A percentile compares a stretch with the other conserved stretches of the same genome.
Evolutionary conservation across 768 basidiomycete species (phyloP).

Genomic region (Termitomyces sp.): DNA sequence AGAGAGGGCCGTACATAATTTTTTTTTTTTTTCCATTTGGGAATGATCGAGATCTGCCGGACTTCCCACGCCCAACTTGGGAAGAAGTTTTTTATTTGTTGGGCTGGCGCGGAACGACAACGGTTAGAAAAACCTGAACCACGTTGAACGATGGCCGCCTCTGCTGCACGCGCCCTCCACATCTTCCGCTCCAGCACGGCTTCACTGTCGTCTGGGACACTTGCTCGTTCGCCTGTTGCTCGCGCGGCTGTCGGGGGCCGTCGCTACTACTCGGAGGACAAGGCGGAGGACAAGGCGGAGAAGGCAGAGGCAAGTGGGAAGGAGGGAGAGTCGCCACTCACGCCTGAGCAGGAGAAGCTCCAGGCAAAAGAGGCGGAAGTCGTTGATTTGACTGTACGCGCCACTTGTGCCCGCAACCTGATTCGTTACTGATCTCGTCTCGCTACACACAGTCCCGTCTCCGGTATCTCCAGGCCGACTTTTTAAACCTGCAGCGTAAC

Average conservation of each 20-base stretch:
- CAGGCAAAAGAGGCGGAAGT: constrained; percentile 79
- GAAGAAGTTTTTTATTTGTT: constrained; percentile 13
- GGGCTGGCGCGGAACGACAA: constrained; percentile 9
- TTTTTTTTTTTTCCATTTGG: not conserved
- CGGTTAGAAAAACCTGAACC: constrained; percentile 6
- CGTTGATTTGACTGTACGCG: constrained; percentile 76
- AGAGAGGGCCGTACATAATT: not conserved
- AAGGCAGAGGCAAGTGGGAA: constrained; percentile 11
- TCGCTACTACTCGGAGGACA: constrained; percentile 58
- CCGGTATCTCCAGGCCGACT: constrained; percentile 92
- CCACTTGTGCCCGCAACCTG: not conserved
- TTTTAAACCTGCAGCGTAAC: constrained; percentile 90
- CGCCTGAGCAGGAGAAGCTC: constrained; percentile 42
- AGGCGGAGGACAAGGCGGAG: constrained; percentile 15
- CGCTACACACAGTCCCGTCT: constrained; percentile 63
- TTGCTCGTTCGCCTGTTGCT: constrained; percentile 31
- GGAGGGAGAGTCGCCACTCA: constrained; percentile 17
- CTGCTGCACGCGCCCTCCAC: constrained; percentile 43
- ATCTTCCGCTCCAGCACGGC: constrained; percentile 55
- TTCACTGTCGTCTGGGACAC: constrained; percentile 44
- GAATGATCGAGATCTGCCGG: constrained; percentile 1
- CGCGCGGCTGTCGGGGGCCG: constrained; percentile 21
- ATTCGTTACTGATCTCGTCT: constrained; percentile 2
- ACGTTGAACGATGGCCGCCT: constrained; percentile 23
- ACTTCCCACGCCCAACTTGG: constrained; percentile 9